Conservation (phyloP, 805 yeast genomes). For the Saccharomycopsis amapae region DNA sequence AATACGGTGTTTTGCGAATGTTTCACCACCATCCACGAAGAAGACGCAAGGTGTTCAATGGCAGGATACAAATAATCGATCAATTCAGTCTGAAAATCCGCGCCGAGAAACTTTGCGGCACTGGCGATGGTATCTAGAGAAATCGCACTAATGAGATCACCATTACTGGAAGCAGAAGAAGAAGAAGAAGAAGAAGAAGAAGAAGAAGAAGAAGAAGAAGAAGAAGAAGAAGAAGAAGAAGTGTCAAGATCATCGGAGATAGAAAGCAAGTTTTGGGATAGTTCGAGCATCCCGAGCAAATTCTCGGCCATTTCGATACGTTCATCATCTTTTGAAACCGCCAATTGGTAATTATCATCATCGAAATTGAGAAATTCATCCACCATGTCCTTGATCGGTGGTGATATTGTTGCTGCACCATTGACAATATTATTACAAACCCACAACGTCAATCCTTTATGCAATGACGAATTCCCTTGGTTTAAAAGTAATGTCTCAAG, state of each 20-base stretch:
- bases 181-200: too few relatives aligned
- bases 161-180: too few relatives aligned
- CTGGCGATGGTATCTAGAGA: conserved; percentile 40
- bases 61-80: conserved; percentile 69
- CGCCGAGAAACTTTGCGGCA: conserved; percentile 28
- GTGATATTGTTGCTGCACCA: conserved; percentile 24
- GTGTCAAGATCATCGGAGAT: conserved; percentile 14
- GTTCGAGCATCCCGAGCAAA: conserved; percentile 19
- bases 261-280: conserved; percentile 32
- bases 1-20: conserved; percentile 48
- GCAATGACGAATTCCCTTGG: conserved; percentile 6
- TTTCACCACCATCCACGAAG: conserved; percentile 28
- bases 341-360: not conserved
- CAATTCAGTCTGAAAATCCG: conserved; percentile 46
- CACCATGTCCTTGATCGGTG: not conserved
- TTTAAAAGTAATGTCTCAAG: conserved; percentile 8
- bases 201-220: too few relatives aligned
- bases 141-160: conserved; percentile 24
- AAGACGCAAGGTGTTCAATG: conserved; percentile 46
- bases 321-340: not conserved
- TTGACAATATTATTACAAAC: conserved; percentile 29
- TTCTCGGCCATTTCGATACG: conserved; percentile 9
- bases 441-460: conserved; percentile 33
- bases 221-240: too few relatives aligned
- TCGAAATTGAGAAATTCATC: not conserved